Percentiles rank a stretch among this genome's conserved stretches.
Conservation (phyloP, 2,329 filamentous ascomycete genomes). For the Gaeumannomyces tritici region DNA sequence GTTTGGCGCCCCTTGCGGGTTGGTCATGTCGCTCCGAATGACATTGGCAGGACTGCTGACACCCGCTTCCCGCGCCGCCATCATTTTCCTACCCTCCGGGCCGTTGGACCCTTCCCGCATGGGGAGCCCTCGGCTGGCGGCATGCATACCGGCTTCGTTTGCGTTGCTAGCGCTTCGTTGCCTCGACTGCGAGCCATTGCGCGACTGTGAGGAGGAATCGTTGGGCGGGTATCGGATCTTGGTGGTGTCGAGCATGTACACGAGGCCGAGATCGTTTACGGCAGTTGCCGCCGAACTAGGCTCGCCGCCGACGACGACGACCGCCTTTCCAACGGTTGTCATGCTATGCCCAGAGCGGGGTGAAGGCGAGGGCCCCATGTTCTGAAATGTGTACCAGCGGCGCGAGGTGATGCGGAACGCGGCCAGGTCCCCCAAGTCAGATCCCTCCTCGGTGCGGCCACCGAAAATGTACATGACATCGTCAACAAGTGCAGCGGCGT, state of each 20-base stretch:
- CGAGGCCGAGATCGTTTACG: conserved; percentile 74
- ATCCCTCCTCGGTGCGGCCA: conserved; percentile 85
- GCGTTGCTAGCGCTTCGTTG: conserved; percentile 19
- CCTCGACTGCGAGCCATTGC: conserved; percentile 16
- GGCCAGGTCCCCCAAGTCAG: conserved; percentile 85
- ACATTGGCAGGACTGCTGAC: conserved; percentile 30
- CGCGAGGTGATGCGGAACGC: conserved; percentile 67
- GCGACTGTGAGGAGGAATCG: conserved; percentile 43
- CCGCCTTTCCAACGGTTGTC: conserved; percentile 87
- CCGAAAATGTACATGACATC: conserved; percentile 99
- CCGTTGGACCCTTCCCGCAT: conserved; percentile 44
- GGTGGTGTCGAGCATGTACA: conserved; percentile 85
- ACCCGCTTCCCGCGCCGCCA: conserved; percentile 22
- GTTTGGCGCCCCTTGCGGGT: conserved; percentile 2
- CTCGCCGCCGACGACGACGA: conserved; percentile 88
- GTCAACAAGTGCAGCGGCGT: conserved; percentile 85
- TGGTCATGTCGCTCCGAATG: conserved; percentile 21
- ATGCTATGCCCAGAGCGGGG: conserved; percentile 94
- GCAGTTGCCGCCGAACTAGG: conserved; percentile 79
- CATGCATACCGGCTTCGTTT: conserved; percentile 15
- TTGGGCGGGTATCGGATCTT: conserved; percentile 92
- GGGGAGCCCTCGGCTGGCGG: conserved; percentile 24
- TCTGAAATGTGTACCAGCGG: conserved; percentile 98
- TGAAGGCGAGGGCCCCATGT: conserved; percentile 95
- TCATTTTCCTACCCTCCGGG: conserved; percentile 39